Percentiles rank a stretch among this genome's conserved stretches.
phyloP scores from a whole-genome alignment of 2,329 filamentous ascomycete species.

The Pyricularia sp. region DNA sequence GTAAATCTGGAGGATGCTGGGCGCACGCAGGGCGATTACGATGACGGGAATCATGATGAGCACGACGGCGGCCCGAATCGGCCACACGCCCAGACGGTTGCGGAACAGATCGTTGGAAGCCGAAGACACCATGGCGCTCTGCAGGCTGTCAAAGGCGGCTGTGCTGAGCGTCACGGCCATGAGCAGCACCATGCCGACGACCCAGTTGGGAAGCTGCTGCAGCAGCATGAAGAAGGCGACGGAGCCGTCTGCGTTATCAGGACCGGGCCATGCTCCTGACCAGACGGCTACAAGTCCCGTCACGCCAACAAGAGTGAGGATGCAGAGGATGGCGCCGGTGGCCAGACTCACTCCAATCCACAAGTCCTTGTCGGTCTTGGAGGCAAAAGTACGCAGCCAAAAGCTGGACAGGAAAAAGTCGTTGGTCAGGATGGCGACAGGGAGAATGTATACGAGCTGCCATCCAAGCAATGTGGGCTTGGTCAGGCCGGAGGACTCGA shows the following conservation, averaged over 20 bases:
- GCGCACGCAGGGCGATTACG: slow-evolving; percentile 63
- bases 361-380: slow-evolving; percentile 69
- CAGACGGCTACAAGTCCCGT: slow-evolving; percentile 70
- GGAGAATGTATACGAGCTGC: slow-evolving; percentile 79
- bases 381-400: slow-evolving; percentile 78
- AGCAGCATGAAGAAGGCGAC: slow-evolving; percentile 70
- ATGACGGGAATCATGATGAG: slow-evolving; percentile 66
- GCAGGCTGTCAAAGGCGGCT: slow-evolving; percentile 70
- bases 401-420: slow-evolving; percentile 81
- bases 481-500: slow-evolving; percentile 61
- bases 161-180: slow-evolving; percentile 72
- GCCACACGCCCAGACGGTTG: slow-evolving; percentile 69
- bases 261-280: slow-evolving; percentile 62
- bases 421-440: slow-evolving; percentile 72
- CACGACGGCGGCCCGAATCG: slow-evolving; percentile 60
- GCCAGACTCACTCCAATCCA: slow-evolving; percentile 66
- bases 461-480: slow-evolving; percentile 65
- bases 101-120: slow-evolving; percentile 79
- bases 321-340: slow-evolving; percentile 52
- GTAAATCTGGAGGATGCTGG: slow-evolving; percentile 72
- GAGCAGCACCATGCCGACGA: slow-evolving; percentile 72
- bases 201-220: slow-evolving; percentile 64
- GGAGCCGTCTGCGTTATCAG: slow-evolving; percentile 42
- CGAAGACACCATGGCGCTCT: slow-evolving; percentile 78
- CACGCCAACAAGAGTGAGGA: slow-evolving; percentile 63